Base-by-base conservation (phyloP, 2,329 filamentous ascomycete species). In the Sclerotinia spermophila region DNA sequence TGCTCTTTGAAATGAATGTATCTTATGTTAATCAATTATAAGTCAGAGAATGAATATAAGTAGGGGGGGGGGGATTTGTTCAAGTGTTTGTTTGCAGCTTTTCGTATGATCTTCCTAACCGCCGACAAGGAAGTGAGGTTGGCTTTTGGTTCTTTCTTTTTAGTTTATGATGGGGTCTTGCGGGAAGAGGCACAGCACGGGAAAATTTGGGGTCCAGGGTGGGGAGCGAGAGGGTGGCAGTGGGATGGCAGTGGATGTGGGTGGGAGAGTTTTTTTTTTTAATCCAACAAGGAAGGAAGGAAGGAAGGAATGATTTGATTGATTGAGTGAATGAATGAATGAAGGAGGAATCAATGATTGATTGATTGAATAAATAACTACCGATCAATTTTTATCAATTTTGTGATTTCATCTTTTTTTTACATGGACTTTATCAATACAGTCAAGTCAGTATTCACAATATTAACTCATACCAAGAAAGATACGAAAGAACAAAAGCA, bases 111-210 rank as follows among this genome's bases (percentile, higher is more conserved):
- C 67, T 65, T 35, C 67, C 35, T 69, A 64, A 10, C 67, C 67
- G 67, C 67, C 45, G 67, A 56, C 67, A 69, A 69, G 67, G 67
- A 69, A 68, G 67, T 42, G 33, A 61, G 44, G 45, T 65, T 61
- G 33, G 42, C 17, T 61, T 59, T 38, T 53, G 40, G 40, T 15
- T 15, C 15, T 42, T 42, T 53, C 17, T 53, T n/a, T 51, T 60
- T n/a, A 30, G 21, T 40, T 56, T 33, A 38, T 68, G 53, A 58
- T 61, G 45, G 67, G 62, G 65, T 45, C 53, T 68, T 30, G 65
- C 38, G 65, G 35, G 48, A 67, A 67, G 64, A 67, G 64, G 48
- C 67, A 69, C 67, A 69, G 58, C 35, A 51, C 21, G 61, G 61
- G 30, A 27, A 38, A 42, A 55, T 69, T 69, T 62, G 67, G 58